Percentiles rank a stretch among this genome's conserved stretches.
These are phyloP conservation scores for Puccinia triticina DNA, from an alignment of 1,284 basidiomycete species.

Conservation along the genomic window DNA sequence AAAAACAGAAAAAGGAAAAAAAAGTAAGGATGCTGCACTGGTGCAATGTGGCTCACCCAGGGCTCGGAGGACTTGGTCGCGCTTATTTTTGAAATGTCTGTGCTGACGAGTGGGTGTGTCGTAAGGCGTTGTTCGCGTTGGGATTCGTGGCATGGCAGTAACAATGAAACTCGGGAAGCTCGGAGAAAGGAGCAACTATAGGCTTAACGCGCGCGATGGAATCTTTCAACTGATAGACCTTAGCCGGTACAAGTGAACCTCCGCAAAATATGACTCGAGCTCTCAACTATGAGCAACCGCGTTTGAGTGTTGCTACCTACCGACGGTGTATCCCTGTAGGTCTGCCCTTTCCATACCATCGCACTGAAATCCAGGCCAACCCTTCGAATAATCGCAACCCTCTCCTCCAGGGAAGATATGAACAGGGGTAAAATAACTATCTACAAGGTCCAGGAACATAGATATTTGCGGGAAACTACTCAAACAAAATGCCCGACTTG, in stretches of 20 bases:
- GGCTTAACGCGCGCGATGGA: constrained; percentile 1
- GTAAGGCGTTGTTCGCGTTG: constrained; percentile 64
- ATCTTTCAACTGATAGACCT: constrained; percentile 5
- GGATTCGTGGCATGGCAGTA: constrained; percentile 64
- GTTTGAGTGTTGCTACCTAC: not conserved
- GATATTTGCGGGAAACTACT: too few relatives aligned
- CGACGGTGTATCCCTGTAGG: not conserved
- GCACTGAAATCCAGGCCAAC: not conserved
- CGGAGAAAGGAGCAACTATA: not conserved
- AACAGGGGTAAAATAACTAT: not conserved
- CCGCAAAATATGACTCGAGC: not conserved
- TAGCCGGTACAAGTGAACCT: not conserved
- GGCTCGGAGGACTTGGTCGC: constrained; percentile 64
- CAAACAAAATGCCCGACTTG: too few relatives aligned
- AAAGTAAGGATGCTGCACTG: not conserved
- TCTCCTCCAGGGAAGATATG: not conserved
- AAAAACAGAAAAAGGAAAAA: constrained; percentile 27
- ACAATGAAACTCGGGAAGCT: constrained; percentile 23
- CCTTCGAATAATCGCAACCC: not conserved
- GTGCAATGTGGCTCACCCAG: constrained; percentile 59
- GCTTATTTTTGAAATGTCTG: constrained; percentile 65
- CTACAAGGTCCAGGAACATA: too few relatives aligned
- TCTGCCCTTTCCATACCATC: not conserved
- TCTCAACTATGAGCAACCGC: not conserved
- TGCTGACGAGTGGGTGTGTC: constrained; percentile 63